Evolutionary conservation across 1,284 basidiomycete species (phyloP).

Genomic region (Tylopilus sp.): DNA sequence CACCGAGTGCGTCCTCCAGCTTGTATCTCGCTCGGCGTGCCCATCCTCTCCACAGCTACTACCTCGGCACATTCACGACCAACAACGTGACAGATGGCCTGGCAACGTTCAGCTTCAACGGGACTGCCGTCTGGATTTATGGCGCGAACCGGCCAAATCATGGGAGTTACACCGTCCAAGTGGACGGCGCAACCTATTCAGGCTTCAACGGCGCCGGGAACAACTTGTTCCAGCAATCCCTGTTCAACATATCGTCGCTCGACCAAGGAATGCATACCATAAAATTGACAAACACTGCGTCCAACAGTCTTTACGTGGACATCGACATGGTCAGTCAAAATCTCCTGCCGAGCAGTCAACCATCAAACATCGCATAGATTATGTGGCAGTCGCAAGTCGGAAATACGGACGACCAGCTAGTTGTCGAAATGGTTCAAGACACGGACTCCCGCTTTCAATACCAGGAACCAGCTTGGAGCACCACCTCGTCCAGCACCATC

Average conservation of each 20-base stretch:
- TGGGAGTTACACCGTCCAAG: constrained; percentile 34
- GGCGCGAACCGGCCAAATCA: constrained; percentile 35
- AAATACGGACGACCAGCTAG: constrained; percentile 16
- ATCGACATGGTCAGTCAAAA: constrained; percentile 34
- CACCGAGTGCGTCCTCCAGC: constrained; percentile 14
- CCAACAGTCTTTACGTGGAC: constrained; percentile 23
- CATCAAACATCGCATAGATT: constrained; percentile 16
- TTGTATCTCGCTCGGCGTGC: neutral
- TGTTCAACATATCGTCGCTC: constrained; percentile 33
- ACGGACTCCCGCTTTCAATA: constrained; percentile 33
- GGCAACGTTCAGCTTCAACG: constrained; percentile 38
- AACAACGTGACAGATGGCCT: constrained; percentile 29
- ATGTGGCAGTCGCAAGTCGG: constrained; percentile 34
- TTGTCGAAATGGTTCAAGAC: constrained; percentile 24
- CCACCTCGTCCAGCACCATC: constrained; percentile 13
- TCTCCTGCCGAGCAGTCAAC: neutral
- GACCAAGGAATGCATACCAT: constrained; percentile 29
- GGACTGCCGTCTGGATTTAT: constrained; percentile 37
- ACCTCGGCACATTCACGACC: constrained; percentile 32
- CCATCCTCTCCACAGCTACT: constrained; percentile 26
- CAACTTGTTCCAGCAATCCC: constrained; percentile 25
- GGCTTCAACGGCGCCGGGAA: constrained; percentile 8
- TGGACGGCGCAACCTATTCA: constrained; percentile 27
- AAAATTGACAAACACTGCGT: constrained; percentile 32
- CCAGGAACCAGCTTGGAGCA: constrained; percentile 26